Evolutionary conservation across 2,329 filamentous ascomycete genomes (phyloP).

Genomic region (Ceratocystis harringtonii): DNA sequence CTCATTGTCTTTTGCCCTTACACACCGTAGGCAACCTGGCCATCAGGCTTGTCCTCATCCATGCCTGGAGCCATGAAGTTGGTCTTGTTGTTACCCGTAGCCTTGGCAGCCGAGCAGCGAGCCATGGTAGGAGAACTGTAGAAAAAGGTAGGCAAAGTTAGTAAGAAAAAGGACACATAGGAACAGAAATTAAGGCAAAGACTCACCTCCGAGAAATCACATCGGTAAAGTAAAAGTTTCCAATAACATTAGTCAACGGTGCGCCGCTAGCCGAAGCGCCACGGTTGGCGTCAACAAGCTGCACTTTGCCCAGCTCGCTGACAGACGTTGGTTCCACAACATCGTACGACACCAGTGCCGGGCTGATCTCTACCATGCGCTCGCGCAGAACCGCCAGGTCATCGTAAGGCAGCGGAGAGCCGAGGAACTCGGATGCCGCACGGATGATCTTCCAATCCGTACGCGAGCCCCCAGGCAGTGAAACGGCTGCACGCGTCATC

Average conservation of each 20-base stretch:
- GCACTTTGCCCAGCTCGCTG: constrained; percentile 69
- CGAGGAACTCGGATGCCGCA: constrained; percentile 80
- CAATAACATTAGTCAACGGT: constrained; percentile 69
- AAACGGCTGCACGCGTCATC: constrained; percentile 79
- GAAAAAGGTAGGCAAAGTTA: background rate
- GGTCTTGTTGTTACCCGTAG: constrained; percentile 59
- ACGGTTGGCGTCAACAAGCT: constrained; percentile 94
- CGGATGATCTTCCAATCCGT: constrained; percentile 99
- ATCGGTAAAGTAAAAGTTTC: constrained; percentile 98
- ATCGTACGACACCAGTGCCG: constrained; percentile 78
- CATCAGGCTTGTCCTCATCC: constrained; percentile 46
- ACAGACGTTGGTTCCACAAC: constrained; percentile 71
- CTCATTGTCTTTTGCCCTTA: constrained; percentile 23
- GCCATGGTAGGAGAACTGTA: constrained; percentile 92
- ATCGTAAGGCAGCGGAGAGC: constrained; percentile 76
- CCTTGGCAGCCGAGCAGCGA: constrained; percentile 87
- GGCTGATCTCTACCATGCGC: constrained; percentile 89
- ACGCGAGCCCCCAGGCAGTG: constrained; percentile 73
- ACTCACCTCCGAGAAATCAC: constrained; percentile 85
- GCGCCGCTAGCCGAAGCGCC: constrained; percentile 56
- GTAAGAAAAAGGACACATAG: background rate
- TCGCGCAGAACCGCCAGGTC: constrained; percentile 79
- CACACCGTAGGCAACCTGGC: constrained; percentile 44
- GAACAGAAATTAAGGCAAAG: background rate
- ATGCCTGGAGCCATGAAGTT: constrained; percentile 65